These are phyloP conservation scores for Beauveria asiatica DNA, from an alignment of 2,329 filamentous ascomycete species.

Conservation along the genomic window DNA sequence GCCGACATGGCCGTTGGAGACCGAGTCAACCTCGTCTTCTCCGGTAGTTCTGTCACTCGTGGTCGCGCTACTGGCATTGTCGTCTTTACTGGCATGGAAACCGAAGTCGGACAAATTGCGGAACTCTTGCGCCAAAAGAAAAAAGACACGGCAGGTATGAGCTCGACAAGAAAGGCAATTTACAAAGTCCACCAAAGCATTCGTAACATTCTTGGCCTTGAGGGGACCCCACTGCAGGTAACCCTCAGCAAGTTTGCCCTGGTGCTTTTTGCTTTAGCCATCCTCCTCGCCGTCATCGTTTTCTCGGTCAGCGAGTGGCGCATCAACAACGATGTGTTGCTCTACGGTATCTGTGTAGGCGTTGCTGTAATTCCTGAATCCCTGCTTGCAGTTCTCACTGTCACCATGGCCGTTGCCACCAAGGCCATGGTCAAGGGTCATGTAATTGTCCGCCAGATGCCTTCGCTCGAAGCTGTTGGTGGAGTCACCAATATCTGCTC, in stretches of 20 bases:
- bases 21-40: constrained; percentile 62
- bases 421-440: constrained; percentile 57
- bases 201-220: constrained; percentile 52
- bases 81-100: constrained; percentile 62
- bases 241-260: constrained; percentile 82
- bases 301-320: constrained; percentile 50
- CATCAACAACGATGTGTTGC: constrained; percentile 47
- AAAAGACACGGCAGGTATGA: constrained; percentile 31
- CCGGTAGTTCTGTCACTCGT: constrained; percentile 62
- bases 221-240: constrained; percentile 76
- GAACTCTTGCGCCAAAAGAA: constrained; percentile 52
- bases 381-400: constrained; percentile 60
- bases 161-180: constrained; percentile 35
- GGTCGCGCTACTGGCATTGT: constrained; percentile 63
- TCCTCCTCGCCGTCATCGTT: constrained; percentile 52
- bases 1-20: constrained; percentile 56
- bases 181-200: constrained; percentile 34
- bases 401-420: constrained; percentile 60
- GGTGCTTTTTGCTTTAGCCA: constrained; percentile 64
- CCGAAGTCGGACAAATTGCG: constrained; percentile 71
- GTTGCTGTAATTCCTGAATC: constrained; percentile 59
- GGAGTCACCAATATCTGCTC: constrained; percentile 64
- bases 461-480: constrained; percentile 57
- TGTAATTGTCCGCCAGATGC: constrained; percentile 57
- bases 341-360: constrained; percentile 53